Percentiles rank a stretch among this genome's conserved stretches.
Evolutionary conservation across 495 filamentous ascomycete genomes (phyloP).

Genomic region (Cercophora sp.): DNA sequence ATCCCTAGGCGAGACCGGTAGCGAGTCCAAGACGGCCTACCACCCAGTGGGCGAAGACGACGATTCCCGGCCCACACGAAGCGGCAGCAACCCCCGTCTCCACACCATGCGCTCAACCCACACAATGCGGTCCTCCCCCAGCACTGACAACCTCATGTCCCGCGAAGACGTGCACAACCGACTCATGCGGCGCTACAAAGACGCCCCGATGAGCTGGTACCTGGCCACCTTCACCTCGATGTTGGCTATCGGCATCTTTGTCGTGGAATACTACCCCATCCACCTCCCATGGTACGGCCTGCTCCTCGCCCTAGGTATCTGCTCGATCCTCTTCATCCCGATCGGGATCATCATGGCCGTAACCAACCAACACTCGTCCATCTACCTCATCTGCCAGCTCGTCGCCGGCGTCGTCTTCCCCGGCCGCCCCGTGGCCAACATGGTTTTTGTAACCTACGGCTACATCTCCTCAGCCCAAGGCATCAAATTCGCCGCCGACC

Average conservation of each 20-base stretch:
- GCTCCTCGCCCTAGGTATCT: constrained; percentile 69
- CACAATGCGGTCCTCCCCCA: constrained; percentile 32
- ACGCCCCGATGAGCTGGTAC: constrained; percentile 78
- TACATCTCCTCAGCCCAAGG: constrained; percentile 80
- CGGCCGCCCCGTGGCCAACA: constrained; percentile 78
- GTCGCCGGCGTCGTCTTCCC: constrained; percentile 75
- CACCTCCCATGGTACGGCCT: constrained; percentile 76
- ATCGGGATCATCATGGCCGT: constrained; percentile 85
- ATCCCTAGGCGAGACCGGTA: constrained; percentile 45
- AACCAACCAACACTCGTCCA: constrained; percentile 75
- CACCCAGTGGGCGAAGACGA: constrained; percentile 36
- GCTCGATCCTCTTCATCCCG: constrained; percentile 68
- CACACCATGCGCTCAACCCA: constrained; percentile 23
- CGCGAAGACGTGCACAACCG: constrained; percentile 75
- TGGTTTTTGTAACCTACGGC: constrained; percentile 85
- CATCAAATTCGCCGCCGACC: constrained; percentile 78
- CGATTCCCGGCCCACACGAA: constrained; percentile 7
- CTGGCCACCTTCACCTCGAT: constrained; percentile 63
- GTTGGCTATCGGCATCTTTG: constrained; percentile 71
- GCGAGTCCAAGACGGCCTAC: constrained; percentile 41
- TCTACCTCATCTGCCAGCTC: constrained; percentile 79
- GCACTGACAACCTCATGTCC: constrained; percentile 54
- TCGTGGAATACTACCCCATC: constrained; percentile 80
- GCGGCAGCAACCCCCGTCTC: constrained; percentile 1
- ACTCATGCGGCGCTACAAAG: constrained; percentile 68